Evolutionary conservation across 1,284 basidiomycete species (phyloP), one percentile per base, ranked within the genome.

Genomic region (Phaffia rhodozyma): DNA sequence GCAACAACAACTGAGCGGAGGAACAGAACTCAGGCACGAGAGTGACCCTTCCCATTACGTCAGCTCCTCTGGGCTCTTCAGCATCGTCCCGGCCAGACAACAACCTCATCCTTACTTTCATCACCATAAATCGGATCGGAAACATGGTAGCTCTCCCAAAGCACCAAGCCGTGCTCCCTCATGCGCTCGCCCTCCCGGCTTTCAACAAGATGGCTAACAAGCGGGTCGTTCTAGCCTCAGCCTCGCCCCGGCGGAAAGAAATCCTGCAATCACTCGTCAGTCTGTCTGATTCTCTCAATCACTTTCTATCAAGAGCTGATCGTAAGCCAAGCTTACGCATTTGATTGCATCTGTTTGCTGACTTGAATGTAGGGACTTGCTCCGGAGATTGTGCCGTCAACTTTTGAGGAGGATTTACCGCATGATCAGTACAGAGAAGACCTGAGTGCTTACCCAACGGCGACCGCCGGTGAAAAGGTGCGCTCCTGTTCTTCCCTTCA

Each of bases 371-470:
- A 93, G 89, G 92, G 93, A 21, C 73, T 97, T 38, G 79, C 81
- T 55, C 91, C 91, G 1, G 90, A 96, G 73, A 82, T 96, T 65
- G 80, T 96, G 0, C 88, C 91, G 0, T 94, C 91, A 2, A 87
- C 81, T 0, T 97, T 97, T 69, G 81, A 83, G 49, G 94, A 97
- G 75, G 79, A 93, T 71, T 78, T 97, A 20, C 79, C 83, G 0
- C 79, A 87, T 57, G 76, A 77, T 23, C 80, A 82, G 2, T 97
- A 77, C 66, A 71, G 86, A 65, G 83, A 84, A 30, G 82, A 89
- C 67, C 80, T 88, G 21, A 88, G 90, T 66, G 91, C 96, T 72
- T 97, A 98, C 73, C 90, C 93, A 0, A 89, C 96, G 5, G 85
- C 92, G 9, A 97, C 92, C 0, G 91, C 91, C 1, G 85, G 84